phyloP scores from a whole-genome alignment of 257 asterid genomes.

The Solanum chiquidenum region DNA sequence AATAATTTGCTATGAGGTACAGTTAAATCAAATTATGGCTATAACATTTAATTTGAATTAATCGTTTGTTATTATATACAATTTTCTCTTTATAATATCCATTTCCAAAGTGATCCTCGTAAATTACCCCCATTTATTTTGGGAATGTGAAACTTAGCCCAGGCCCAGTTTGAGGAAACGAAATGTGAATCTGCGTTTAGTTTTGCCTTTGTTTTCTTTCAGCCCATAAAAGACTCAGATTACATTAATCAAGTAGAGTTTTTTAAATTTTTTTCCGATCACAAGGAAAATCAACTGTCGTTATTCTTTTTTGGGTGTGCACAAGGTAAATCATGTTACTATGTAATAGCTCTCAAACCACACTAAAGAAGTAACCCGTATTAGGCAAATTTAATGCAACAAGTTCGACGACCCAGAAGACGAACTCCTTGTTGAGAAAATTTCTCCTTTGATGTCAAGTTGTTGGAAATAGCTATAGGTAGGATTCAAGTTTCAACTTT shows the following conservation, averaged over 20 bases:
- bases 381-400: background rate
- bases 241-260: background rate
- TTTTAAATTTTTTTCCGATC: too few species aligned
- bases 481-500: background rate
- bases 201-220: background rate
- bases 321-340: accelerated
- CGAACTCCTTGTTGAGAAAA: too few species aligned
- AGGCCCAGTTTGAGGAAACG: background rate
- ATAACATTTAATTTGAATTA: too few species aligned
- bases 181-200: background rate
- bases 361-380: accelerated
- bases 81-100: too few species aligned
- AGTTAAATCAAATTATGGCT: too few species aligned
- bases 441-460: too few species aligned
- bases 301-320: too few species aligned
- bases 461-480: background rate
- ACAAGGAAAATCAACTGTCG: accelerated
- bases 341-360: too few species aligned
- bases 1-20: too few species aligned
- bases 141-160: background rate
- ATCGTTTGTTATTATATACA: too few species aligned
- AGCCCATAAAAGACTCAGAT: background rate
- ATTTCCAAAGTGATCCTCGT: background rate
- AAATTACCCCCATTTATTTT: background rate
- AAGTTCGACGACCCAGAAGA: background rate